Evolutionary conservation across 2,329 filamentous ascomycete species (phyloP), one percentile per base, ranked within the genome.

Genomic region (Talaromyces sp.): DNA sequence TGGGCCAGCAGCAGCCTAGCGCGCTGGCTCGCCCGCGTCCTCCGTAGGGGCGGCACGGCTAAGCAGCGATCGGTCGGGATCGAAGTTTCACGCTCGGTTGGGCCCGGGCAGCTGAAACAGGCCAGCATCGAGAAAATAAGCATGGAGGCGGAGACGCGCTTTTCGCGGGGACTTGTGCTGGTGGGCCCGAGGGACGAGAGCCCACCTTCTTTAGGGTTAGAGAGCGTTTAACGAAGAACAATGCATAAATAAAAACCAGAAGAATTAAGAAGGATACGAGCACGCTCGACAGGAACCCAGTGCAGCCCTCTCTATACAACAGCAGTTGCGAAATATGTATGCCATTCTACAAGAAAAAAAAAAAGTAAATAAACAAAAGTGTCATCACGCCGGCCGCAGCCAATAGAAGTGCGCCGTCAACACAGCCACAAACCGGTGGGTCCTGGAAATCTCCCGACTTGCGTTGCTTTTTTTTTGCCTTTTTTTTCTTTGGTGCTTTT

Each of bases 401-500:
- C 59, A 60, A 60, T 60, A 35, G 55, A 41, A 54, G 46, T 50
- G 13, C 38, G 10, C 29, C 49, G 21, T 50, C 29, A 54, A 60
- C 59, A 60, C 55, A 57, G 59, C 59, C 59, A 60, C 59, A 54
- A 32, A 50, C 27, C n/a, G 43, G 58, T 60, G 58, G 58, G 56
- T 56, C 43, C 9, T n/a, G 43, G 43, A 26, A 50, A 50, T 50
- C 19, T 50, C 43, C 43, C 43, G 43, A 50, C 43, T 50, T 50
- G 43, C 19, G 19, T 50, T 50, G 43, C 43, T 26, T 21, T 26
- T 21, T 49, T n/a, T 46, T 51, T 27, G 17, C 14, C 14, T 24
- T n/a, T 27, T 24, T 27, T 51, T 24, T 27, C 13, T 14, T 27
- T 24, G 9, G 14, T 24, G 4, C 24, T 26, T 27, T n/a, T 51